A percentile compares a stretch with the other conserved stretches of the same genome.
These are phyloP conservation scores for Nissolia schottii DNA, from an alignment of 306 rosid species.

Conservation along the genomic window DNA sequence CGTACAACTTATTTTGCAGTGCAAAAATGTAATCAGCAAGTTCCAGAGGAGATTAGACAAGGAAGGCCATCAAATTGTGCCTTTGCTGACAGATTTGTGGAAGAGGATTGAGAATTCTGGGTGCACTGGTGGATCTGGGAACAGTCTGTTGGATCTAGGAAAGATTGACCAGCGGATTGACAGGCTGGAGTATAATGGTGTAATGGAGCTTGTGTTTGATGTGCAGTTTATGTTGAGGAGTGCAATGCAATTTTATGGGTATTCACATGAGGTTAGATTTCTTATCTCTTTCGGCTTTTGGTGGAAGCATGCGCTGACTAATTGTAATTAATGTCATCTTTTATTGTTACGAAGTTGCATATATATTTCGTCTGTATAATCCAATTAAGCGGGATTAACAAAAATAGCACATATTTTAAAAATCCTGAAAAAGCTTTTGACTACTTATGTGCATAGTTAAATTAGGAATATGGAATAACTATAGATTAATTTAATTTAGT, in stretches of 20 bases:
- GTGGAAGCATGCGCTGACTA: not conserved
- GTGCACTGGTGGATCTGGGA: conserved; percentile 49
- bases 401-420: too few relatives aligned
- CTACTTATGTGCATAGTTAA: too few relatives aligned
- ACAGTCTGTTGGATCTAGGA: conserved; percentile 62
- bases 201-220: conserved; percentile 81
- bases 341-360: too few relatives aligned
- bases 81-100: conserved; percentile 89
- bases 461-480: too few relatives aligned
- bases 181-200: conserved; percentile 75
- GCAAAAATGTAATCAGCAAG: conserved; percentile 86
- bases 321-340: not conserved
- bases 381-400: too few relatives aligned
- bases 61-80: conserved; percentile 89
- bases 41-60: conserved; percentile 81
- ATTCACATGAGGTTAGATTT: conserved; percentile 73
- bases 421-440: too few relatives aligned
- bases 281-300: conserved; percentile 9
- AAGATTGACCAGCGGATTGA: conserved; percentile 88
- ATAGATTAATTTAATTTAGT: too few relatives aligned
- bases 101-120: conserved; percentile 74
- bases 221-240: conserved; percentile 87
- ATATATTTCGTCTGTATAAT: too few relatives aligned
- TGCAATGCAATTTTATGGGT: conserved; percentile 76
- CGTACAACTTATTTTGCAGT: conserved; percentile 48